phyloP scores from a whole-genome alignment of 2,329 filamentous ascomycete genomes.

The Leptographium lundbergii region DNA sequence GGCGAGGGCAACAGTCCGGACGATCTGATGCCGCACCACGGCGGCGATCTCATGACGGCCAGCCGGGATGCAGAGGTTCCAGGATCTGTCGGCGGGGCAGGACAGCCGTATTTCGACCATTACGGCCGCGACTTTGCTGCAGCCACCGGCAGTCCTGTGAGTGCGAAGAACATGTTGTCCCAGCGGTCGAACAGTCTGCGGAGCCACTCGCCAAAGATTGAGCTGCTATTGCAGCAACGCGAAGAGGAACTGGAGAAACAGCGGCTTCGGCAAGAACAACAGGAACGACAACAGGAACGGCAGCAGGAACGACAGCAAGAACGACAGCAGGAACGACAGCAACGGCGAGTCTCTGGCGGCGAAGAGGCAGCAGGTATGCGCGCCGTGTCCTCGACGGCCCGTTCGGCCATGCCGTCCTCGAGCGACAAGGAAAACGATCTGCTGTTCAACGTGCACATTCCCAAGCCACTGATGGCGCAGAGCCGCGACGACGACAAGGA shows the following conservation, averaged over 20 bases:
- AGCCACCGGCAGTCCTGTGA: slow-evolving; percentile 46
- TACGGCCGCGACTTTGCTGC: slow-evolving; percentile 34
- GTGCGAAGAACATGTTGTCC: slow-evolving; percentile 28
- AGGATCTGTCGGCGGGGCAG: slow-evolving; percentile 14
- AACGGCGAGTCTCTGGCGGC: not conserved
- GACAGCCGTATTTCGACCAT: slow-evolving; percentile 27
- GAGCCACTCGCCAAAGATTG: slow-evolving; percentile 19
- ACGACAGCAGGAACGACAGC: not conserved
- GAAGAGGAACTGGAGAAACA: not conserved
- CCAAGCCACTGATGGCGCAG: slow-evolving; percentile 36
- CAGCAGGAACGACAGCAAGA: not conserved
- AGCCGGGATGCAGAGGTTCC: not conserved
- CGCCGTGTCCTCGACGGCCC: not conserved
- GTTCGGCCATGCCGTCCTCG: slow-evolving; percentile 35
- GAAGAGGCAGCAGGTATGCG: not conserved
- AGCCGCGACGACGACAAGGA: slow-evolving; percentile 33
- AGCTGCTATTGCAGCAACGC: not conserved
- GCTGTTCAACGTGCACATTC: slow-evolving; percentile 50
- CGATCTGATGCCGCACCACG: slow-evolving; percentile 4
- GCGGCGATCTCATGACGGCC: no score
- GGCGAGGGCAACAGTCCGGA: slow-evolving; percentile 23
- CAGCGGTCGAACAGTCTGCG: slow-evolving; percentile 10
- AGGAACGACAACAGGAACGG: not conserved
- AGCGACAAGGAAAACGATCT: slow-evolving; percentile 82
- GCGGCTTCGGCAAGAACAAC: not conserved